These are phyloP conservation scores for Psilocybe tampanensis DNA, from an alignment of 768 basidiomycete genomes.

Conservation along the genomic window DNA sequence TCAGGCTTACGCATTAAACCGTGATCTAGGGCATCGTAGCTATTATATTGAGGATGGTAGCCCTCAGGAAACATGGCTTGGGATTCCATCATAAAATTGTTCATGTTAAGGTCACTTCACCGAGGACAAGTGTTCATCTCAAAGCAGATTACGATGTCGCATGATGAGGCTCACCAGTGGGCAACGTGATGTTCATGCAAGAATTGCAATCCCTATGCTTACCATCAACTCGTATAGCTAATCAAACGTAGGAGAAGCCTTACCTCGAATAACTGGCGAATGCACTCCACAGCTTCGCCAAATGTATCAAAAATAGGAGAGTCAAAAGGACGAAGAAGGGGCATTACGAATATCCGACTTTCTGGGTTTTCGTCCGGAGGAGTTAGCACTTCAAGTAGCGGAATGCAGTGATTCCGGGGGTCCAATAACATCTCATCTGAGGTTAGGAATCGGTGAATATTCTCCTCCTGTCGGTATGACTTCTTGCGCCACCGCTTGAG, in stretches of 20 bases:
- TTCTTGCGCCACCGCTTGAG: too few species aligned
- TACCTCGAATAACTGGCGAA: background rate
- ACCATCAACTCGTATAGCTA: background rate
- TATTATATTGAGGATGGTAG: slow-evolving; percentile 1
- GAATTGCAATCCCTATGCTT: background rate
- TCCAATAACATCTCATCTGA: too few species aligned
- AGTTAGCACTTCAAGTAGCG: too few species aligned
- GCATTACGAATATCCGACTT: background rate
- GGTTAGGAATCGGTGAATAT: too few species aligned
- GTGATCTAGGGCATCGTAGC: too few species aligned
- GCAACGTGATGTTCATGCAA: background rate
- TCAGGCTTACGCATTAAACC: background rate
- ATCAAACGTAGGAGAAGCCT: background rate
- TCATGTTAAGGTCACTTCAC: background rate
- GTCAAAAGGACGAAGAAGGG: background rate
- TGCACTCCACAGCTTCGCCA: background rate
- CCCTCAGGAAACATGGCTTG: background rate
- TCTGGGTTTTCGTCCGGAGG: background rate
- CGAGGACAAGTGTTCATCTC: background rate
- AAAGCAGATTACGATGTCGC: too few species aligned
- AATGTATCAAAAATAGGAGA: background rate
- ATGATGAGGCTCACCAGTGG: background rate
- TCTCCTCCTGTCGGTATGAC: too few species aligned
- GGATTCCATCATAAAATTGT: background rate
- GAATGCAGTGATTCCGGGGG: too few species aligned